Percentiles rank a stretch among this genome's conserved stretches.
Evolutionary conservation across 345 rosid species (phyloP).

Genomic region (Salix udensis): DNA sequence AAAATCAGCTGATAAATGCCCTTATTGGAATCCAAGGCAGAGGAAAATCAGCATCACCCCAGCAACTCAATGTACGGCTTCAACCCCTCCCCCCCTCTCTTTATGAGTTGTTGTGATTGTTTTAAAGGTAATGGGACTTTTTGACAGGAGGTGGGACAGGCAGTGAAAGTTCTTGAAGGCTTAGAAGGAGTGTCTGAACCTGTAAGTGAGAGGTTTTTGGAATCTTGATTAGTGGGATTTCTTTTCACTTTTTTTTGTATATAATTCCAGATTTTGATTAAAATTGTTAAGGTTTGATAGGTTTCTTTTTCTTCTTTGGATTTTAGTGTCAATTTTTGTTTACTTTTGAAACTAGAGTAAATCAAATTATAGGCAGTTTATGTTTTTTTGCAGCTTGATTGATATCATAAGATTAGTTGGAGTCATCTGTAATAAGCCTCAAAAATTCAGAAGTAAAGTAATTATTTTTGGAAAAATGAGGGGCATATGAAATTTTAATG

Average conservation of each 20-base stretch:
- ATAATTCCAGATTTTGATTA: not conserved
- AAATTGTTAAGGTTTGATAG: too few species aligned
- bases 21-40: conserved; percentile 93
- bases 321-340: too few species aligned
- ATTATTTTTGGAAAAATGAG: too few species aligned
- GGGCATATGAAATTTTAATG: too few species aligned
- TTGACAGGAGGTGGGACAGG: conserved; percentile 66
- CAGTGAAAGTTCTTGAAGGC: conserved; percentile 70
- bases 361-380: too few species aligned
- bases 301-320: too few species aligned
- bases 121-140: not conserved
- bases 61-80: conserved; percentile 57
- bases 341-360: too few species aligned
- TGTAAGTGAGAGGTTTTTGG: conserved; percentile 30
- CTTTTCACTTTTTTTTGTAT: not conserved
- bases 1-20: conserved; percentile 68
- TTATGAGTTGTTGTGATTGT: not conserved
- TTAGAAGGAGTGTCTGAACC: conserved; percentile 65
- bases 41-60: conserved; percentile 75
- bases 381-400: too few species aligned
- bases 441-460: too few species aligned
- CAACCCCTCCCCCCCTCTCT: not conserved
- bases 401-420: too few species aligned
- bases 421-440: too few species aligned
- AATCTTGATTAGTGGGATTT: not conserved